phyloP scores from a whole-genome alignment of 345 rosid genomes.

The Stellera chamaejasme region DNA sequence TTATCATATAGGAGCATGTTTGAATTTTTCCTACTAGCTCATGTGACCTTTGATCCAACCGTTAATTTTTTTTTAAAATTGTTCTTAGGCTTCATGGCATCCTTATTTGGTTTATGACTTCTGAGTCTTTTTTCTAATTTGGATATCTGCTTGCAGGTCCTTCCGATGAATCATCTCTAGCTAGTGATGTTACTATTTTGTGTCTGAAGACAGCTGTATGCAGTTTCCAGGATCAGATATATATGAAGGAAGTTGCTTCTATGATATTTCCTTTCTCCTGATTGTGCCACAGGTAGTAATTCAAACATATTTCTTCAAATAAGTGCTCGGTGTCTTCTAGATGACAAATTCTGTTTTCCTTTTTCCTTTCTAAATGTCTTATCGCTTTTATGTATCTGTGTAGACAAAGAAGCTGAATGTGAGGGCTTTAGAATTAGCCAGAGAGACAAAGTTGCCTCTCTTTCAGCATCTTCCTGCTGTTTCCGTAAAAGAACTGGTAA shows the following conservation, averaged over 20 bases:
- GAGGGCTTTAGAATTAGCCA: conserved; percentile 48
- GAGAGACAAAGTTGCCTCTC: conserved; percentile 55
- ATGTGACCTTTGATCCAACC: background rate
- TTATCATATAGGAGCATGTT: too few species aligned
- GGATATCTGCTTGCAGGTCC: conserved; percentile 38
- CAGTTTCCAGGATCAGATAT: conserved; percentile 28
- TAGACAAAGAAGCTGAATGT: conserved; percentile 70
- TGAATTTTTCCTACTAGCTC: too few species aligned
- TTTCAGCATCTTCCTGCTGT: conserved; percentile 41
- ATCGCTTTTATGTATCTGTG: conserved; percentile 9
- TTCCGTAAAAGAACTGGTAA: conserved; percentile 44
- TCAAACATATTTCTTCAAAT: conserved; percentile 6
- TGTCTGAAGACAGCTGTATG: conserved; percentile 46
- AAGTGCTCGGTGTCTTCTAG: background rate
- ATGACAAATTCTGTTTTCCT: background rate
- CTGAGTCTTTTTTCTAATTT: conserved; percentile 7
- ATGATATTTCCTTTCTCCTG: conserved; percentile 63
- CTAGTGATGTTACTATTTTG: conserved; percentile 49
- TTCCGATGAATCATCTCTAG: conserved; percentile 31
- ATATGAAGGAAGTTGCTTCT: conserved; percentile 50
- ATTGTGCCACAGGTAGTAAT: conserved; percentile 58
- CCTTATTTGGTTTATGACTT: background rate
- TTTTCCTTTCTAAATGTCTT: background rate
- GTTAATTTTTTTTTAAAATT: background rate
- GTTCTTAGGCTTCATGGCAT: background rate